Evolutionary conservation across 1,139 yeast species (phyloP), one percentile per base, ranked within the genome.

Genomic region (Protomyces lactucae-debilis): DNA sequence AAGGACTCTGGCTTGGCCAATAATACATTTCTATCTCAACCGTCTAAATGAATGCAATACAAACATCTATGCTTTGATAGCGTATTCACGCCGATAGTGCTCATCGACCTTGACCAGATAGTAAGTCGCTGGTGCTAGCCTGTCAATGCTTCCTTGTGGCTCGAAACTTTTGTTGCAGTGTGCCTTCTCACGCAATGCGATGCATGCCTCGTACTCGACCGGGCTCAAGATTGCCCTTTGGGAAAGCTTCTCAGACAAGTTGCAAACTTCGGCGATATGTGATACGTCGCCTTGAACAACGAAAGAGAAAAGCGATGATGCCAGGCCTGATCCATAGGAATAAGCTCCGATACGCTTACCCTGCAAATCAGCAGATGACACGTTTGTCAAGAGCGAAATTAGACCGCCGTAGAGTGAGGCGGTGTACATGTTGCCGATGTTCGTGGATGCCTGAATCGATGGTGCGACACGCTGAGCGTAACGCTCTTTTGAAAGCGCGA

Each of bases 401-500:
- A 95, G 82, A 9, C 97, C 84, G 55, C 95, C 86, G 84, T 90
- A 95, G 64, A 91, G 85, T 53, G 97, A 89, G 69, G 95, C 99
- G 57, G 98, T 90, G 83, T 95, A 95, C 92, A 92, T 88, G 83
- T 95, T 95, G 79, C 99, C 99, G 69, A 96, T 91, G 79, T 93
- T 92, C 71, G 98, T 93, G 73, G 99, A 95, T 57, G 92, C 92
- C 71, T 79, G 81, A 76, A 93, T 81, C 39, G 96, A 85, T 40
- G 97, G 95, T 63, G 81, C 81, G 66, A 95, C 91, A 76, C 92
- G 84, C 73, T 81, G 82, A 70, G 83, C 83, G 68, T 86, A 81
- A 70, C 81, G 78, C 68, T 83, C 86, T 81, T 93, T 92, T 68
- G 96, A 85, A 70, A 88, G 80, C 32, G 84, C 84, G 71, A 93